Conservation (phyloP, 192 early-diverging fungal genomes). For the Lobosporangium transversale region DNA sequence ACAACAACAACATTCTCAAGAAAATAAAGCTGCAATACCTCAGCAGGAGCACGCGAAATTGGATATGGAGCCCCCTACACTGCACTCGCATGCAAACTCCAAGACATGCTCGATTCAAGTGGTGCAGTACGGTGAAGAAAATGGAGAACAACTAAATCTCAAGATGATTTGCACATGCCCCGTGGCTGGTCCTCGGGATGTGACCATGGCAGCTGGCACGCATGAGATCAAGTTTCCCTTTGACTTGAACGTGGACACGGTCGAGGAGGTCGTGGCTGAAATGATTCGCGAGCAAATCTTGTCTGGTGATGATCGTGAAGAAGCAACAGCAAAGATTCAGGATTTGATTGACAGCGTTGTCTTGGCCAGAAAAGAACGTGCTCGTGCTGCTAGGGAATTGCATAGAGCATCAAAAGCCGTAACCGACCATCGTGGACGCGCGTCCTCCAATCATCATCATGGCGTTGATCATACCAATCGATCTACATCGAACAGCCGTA, state of each 20-base stretch:
- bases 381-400: slow-evolving; percentile 7
- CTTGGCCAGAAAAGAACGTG: slow-evolving; percentile 16
- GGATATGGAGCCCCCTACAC: slow-evolving; percentile 39
- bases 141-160: slow-evolving; percentile 43
- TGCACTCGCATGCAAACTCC: slow-evolving; percentile 57
- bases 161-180: slow-evolving; percentile 53
- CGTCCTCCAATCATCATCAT: neutral
- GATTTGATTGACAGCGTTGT: slow-evolving; percentile 38
- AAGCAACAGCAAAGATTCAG: slow-evolving; percentile 48
- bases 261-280: slow-evolving; percentile 75
- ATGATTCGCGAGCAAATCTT: slow-evolving; percentile 63
- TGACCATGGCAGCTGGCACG: slow-evolving; percentile 45
- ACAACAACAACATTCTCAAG: neutral
- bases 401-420: neutral
- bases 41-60: neutral
- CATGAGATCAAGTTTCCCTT: slow-evolving; percentile 79
- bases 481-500: slow-evolving; percentile 1
- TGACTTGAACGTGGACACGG: slow-evolving; percentile 72
- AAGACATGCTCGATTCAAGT: slow-evolving; percentile 61
- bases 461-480: slow-evolving; percentile 12
- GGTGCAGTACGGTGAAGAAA: slow-evolving; percentile 62
- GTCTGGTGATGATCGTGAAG: slow-evolving; percentile 37
- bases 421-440: neutral
- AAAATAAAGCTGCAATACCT: neutral
- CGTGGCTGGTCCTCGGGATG: slow-evolving; percentile 52